Percentiles rank a stretch among this genome's conserved stretches.
Conservation (phyloP, 1,284 basidiomycete species). For the Marasmius sp. region DNA sequence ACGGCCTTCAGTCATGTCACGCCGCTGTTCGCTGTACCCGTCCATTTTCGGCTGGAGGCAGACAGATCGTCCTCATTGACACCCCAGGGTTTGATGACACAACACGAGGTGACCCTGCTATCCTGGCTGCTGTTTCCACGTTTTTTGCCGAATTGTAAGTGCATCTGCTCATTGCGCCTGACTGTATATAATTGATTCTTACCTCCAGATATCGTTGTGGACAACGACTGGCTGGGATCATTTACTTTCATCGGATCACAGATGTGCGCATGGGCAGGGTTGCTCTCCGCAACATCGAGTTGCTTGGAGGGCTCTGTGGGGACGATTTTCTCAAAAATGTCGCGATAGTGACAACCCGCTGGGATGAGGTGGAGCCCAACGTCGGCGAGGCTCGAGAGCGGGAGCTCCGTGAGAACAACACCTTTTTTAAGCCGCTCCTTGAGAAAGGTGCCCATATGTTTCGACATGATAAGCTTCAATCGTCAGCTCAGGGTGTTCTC, state of each 20-base stretch:
- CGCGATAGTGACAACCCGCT: conserved; percentile 52
- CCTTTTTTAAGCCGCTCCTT: conserved; percentile 46
- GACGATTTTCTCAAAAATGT: conserved; percentile 47
- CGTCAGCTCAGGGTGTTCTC: conserved; percentile 33
- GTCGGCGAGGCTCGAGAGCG: conserved; percentile 39
- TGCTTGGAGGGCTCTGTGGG: conserved; percentile 54
- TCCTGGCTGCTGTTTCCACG: not conserved
- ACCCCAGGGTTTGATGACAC: not conserved
- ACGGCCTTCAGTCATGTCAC: not conserved
- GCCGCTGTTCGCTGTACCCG: not conserved
- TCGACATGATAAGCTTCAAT: conserved; percentile 35
- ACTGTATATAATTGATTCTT: no score
- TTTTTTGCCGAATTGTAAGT: not conserved
- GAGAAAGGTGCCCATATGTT: conserved; percentile 41
- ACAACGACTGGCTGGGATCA: conserved; percentile 44
- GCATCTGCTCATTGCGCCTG: no score
- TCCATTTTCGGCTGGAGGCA: not conserved
- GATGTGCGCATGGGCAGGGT: conserved; percentile 52
- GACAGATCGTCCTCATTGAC: not conserved
- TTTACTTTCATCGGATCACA: conserved; percentile 57
- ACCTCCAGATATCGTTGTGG: conserved; percentile 41
- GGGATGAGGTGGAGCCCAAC: conserved; percentile 38
- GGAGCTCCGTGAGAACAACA: conserved; percentile 38
- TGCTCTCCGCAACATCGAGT: conserved; percentile 48
- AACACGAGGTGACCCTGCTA: not conserved